Evolutionary conservation across 129 eudicot genomes (phyloP).

Genomic region (Solidago caesia): DNA sequence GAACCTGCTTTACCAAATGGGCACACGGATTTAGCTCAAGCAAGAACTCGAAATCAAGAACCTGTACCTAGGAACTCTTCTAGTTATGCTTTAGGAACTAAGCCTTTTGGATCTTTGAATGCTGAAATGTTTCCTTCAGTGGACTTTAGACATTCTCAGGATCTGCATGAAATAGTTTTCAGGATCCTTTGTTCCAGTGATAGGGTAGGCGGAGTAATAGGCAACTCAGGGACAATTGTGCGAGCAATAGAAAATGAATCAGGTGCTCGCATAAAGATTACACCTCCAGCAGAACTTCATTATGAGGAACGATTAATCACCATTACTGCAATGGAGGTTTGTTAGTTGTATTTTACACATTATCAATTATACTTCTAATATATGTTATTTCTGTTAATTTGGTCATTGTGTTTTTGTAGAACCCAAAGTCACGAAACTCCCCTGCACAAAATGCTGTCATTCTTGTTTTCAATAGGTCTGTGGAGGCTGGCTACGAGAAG

Average conservation of each 20-base stretch:
- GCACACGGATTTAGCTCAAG: constrained; percentile 32
- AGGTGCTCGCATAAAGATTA: constrained; percentile 53
- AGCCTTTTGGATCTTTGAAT: constrained; percentile 22
- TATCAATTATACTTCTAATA: not conserved
- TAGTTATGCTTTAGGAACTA: constrained; percentile 32
- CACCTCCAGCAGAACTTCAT: constrained; percentile 25
- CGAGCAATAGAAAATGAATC: constrained; percentile 54
- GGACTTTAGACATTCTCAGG: constrained; percentile 30
- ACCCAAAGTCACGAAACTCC: constrained; percentile 57
- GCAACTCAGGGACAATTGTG: constrained; percentile 64
- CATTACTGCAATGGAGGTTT: constrained; percentile 63
- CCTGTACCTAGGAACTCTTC: constrained; percentile 33
- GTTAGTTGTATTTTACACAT: constrained; percentile 38
- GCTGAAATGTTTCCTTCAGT: constrained; percentile 32
- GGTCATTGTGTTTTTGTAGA: constrained; percentile 40
- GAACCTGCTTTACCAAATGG: constrained; percentile 19
- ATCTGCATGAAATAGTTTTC: constrained; percentile 48
- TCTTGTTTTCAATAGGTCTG: constrained; percentile 52
- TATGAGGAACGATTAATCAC: constrained; percentile 59
- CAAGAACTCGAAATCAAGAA: constrained; percentile 25
- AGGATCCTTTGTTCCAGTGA: constrained; percentile 61
- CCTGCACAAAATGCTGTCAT: constrained; percentile 72
- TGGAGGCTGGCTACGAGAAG: constrained; percentile 45
- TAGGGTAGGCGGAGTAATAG: constrained; percentile 65
- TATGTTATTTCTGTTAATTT: not conserved